Base-by-base conservation (phyloP, 2,329 filamentous ascomycete genomes). In the Colletotrichum orbiculare region DNA sequence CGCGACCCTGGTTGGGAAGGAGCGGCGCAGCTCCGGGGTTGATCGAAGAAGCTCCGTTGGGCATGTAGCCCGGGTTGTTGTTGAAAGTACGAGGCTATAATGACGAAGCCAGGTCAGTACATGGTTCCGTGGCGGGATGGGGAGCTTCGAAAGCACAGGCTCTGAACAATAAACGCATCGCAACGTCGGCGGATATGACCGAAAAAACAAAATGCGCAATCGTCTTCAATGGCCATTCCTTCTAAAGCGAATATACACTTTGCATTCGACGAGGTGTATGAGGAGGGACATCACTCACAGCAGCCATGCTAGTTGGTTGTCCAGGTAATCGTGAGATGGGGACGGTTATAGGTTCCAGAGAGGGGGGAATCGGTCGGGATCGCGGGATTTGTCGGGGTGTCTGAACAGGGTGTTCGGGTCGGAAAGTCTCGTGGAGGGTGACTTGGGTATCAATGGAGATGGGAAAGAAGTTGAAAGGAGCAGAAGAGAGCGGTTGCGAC, bases 1-100 rank as follows among this genome's bases (percentile, higher is more conserved):
- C 77, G 69, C 88, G 86, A 66, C 88, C 88, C 75, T 90, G 88
- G 76, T 90, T 90, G 61, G 88, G 88, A 64, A 90, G 81, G 60
- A 90, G 85, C 69, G 88, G 88, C 47, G 86, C 84, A 69, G 87
- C 88, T 74, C 87, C 87, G 45, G 86, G 81, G 69, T 84, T 85
- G 48, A 86, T 76, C 68, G 81, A 78, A 62, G 79, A 78, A 69
- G 83, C 85, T 75, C 88, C 88, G 79, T 91, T 90, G 71, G 87
- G 85, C 75, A 90, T 79, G 77, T 88, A 90, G 77, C 83, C 83
- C 71, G 78, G 77, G 74, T 81, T 83, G 76, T 80, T 84, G 78
- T 80, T 84, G 78, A 80, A 81, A 69, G 77, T 73, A 74, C 79
- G 79, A 69, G 77, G 73, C 80, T 82, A 41, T 33, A 48, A 43